phyloP scores from a whole-genome alignment of 2,329 filamentous ascomycete genomes.

The Ascomycota sp. region DNA sequence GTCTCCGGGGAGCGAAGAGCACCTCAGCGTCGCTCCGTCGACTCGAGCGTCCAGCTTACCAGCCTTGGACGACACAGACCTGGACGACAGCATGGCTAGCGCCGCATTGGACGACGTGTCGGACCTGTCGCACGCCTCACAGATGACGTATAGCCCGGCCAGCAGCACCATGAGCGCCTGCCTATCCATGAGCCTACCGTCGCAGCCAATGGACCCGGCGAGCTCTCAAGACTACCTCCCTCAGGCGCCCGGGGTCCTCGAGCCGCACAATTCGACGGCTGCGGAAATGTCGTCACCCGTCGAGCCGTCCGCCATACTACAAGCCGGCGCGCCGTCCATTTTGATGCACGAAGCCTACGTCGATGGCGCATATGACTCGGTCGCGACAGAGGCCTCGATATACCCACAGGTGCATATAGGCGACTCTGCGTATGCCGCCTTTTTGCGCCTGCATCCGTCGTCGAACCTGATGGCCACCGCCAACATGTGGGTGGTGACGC shows the following conservation, averaged over 20 bases:
- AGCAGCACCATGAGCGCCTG: conserved; percentile 5
- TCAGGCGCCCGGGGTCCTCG: conserved; percentile 7
- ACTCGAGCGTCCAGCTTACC: too few relatives aligned
- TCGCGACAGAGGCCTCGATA: conserved; percentile 6
- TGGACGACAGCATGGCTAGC: conserved; percentile 5
- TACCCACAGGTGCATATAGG: conserved; percentile 7
- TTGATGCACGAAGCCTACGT: conserved; percentile 14
- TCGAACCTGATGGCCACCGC: conserved; percentile 28
- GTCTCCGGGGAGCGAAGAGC: too few relatives aligned
- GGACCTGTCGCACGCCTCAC: conserved; percentile 6
- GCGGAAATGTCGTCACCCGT: conserved; percentile 15
- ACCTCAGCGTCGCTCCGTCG: too few relatives aligned
- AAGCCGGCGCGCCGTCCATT: conserved; percentile 14
- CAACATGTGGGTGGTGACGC: conserved; percentile 43
- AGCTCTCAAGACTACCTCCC: conserved; percentile 4
- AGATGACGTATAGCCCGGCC: conserved; percentile 6
- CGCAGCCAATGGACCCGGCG: conserved; percentile 1
- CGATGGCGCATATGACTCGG: conserved; percentile 8
- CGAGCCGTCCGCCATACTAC: conserved; percentile 16
- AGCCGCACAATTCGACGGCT: conserved; percentile 5
- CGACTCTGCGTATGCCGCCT: conserved; percentile 28
- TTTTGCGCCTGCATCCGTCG: conserved; percentile 45
- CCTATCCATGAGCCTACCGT: too few relatives aligned
- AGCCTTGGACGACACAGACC: conserved; percentile 1
- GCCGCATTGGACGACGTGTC: conserved; percentile 7